Percentiles rank a stretch among this genome's conserved stretches.
Conservation (phyloP, 2,329 filamentous ascomycete species). For the Daldinia eschscholtzii region DNA sequence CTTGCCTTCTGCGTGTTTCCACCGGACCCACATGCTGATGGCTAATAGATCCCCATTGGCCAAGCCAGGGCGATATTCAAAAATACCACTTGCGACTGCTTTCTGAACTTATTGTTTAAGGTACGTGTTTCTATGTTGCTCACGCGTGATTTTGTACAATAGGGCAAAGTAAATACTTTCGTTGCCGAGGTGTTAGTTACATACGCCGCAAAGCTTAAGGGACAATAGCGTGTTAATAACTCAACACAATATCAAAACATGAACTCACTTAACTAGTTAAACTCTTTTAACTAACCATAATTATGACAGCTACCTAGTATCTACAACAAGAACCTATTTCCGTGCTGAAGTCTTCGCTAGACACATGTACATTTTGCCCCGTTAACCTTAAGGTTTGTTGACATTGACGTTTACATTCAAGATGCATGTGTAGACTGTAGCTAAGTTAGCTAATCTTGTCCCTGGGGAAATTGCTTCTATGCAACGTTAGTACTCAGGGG, state of each 20-base stretch:
- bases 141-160: conserved; percentile 11
- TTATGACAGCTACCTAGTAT: background rate
- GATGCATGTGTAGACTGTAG: conserved; percentile 19
- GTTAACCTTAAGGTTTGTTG: conserved; percentile 14
- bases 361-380: background rate
- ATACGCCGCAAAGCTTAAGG: background rate
- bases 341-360: background rate
- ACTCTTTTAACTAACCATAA: too few relatives aligned
- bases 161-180: background rate
- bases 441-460: conserved; percentile 25
- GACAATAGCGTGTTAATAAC: background rate
- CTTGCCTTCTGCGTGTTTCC: conserved; percentile 30
- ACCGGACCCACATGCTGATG: conserved; percentile 20
- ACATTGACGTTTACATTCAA: conserved; percentile 15
- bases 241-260: background rate
- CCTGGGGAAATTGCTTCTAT: conserved; percentile 43
- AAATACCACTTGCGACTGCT: conserved; percentile 19
- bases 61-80: conserved; percentile 29
- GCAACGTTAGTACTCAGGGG: conserved; percentile 38
- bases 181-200: conserved; percentile 9
- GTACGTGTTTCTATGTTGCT: conserved; percentile 5
- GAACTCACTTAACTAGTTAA: background rate
- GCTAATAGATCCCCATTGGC: conserved; percentile 36
- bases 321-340: background rate
- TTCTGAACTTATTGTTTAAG: conserved; percentile 14